Conservation (phyloP, 2,329 filamentous ascomycete species). For the Exophiala dermatitidis region DNA sequence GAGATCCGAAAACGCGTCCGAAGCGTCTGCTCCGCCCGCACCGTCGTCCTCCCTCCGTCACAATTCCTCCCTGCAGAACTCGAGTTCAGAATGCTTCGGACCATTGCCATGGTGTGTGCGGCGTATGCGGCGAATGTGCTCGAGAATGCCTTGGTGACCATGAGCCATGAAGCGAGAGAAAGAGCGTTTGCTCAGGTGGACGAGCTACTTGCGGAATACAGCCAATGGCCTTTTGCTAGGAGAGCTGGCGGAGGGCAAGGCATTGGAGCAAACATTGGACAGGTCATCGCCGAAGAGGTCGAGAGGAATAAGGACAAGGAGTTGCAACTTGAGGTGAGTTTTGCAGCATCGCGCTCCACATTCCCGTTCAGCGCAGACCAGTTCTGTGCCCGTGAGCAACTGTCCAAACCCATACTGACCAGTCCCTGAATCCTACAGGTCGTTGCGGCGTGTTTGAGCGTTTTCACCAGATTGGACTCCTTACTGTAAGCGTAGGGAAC, state of each 20-base stretch:
- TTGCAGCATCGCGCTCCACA: not conserved
- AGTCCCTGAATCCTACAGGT: conserved; percentile 42
- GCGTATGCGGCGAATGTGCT: conserved; percentile 97
- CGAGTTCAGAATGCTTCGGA: conserved; percentile 88
- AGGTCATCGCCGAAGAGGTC: conserved; percentile 80
- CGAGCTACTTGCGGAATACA: conserved; percentile 90
- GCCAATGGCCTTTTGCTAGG: conserved; percentile 91
- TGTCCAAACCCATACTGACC: not conserved
- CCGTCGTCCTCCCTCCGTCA: conserved; percentile 76
- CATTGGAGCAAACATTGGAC: conserved; percentile 85
- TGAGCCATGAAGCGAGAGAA: conserved; percentile 90
- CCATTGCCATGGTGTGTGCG: conserved; percentile 92
- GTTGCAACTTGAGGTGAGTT: conserved; percentile 80
- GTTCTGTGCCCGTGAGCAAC: not conserved
- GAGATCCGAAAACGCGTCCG: conserved; percentile 90
- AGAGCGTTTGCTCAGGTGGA: conserved; percentile 95
- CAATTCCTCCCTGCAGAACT: conserved; percentile 90
- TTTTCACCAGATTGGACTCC: conserved; percentile 95
- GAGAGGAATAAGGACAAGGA: conserved; percentile 85
- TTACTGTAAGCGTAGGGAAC: conserved; percentile 57
- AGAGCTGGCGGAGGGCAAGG: conserved; percentile 68
- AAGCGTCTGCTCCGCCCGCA: conserved; percentile 86
- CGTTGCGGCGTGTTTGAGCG: conserved; percentile 89
- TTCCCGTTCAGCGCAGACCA: not conserved
- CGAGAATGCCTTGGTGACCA: conserved; percentile 89